Conservation (phyloP, 2,329 filamentous ascomycete species). For the Cercospora beticola region DNA sequence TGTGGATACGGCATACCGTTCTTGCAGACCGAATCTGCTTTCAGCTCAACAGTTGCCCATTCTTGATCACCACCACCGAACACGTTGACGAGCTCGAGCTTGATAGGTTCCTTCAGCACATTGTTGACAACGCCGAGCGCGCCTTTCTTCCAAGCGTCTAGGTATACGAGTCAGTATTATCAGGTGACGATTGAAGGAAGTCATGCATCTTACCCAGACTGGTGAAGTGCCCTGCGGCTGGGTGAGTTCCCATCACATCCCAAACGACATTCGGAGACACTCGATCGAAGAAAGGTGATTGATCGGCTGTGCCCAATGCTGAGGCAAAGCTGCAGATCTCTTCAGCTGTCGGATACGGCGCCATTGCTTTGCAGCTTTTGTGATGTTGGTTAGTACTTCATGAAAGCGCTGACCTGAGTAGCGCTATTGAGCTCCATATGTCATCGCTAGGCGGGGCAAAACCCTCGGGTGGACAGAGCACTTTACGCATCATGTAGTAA, state of each 20-base stretch:
- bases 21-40: conserved; percentile 32
- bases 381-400: not conserved
- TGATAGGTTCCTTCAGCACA: conserved; percentile 27
- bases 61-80: conserved; percentile 30
- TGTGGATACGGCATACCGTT: conserved; percentile 35
- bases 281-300: conserved; percentile 31
- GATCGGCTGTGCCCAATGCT: conserved; percentile 27
- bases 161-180: not conserved
- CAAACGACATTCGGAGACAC: conserved; percentile 32
- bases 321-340: conserved; percentile 29
- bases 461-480: not conserved
- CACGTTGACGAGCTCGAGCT: conserved; percentile 31
- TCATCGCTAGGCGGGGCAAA: not conserved
- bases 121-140: conserved; percentile 30
- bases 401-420: not conserved
- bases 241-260: conserved; percentile 35
- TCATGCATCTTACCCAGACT: conserved; percentile 21
- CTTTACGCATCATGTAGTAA: not conserved
- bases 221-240: conserved; percentile 30
- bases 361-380: not conserved
- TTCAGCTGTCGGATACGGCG: conserved; percentile 22
- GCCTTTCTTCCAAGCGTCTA: conserved; percentile 32
- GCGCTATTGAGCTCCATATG: not conserved
- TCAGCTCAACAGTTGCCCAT: conserved; percentile 34
- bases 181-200: not conserved